Evolutionary conservation across 176 grass and related monocot genomes (phyloP), one percentile per base, ranked within the genome.

Genomic region (Metroxylon sagu): DNA sequence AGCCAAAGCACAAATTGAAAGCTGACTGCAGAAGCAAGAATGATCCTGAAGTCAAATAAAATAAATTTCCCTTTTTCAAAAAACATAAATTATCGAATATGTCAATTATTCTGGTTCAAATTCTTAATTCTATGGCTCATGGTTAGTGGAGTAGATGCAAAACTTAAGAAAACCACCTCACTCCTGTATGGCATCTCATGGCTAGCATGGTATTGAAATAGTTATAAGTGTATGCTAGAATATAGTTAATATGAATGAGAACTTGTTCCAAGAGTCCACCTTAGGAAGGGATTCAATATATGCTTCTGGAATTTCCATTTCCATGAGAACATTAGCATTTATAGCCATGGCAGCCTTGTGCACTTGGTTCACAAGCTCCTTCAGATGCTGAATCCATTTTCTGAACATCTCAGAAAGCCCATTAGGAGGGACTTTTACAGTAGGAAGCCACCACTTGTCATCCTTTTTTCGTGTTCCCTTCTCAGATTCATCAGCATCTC

Each of bases 361-460:
- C 54, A 87, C 88, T 49, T 93, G 88, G 65, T 79, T 85, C 1
- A 87, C 83, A 26, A 87, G 80, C 4, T 93, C 88, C 55, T 84
- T 87, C 57, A 83, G 83, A 69, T 84, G 74, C 52, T 81, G 83
- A 49, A 93, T 48, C 76, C 80, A 83, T 53, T 69, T 86, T 48
- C 49, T 80, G 1, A 83, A 86, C 17, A 52, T 25, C 14, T 78
- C 70, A 6, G 88, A 87, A 3, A 93, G 81, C 6, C 88, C 88
- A 19, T 76, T 57, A 1, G 61, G 43, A 57, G 88, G 80, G 30
- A 93, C 83, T 74, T 79, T 87, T 6, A 87, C 83, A 18, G 73
- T 87, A 1, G 88, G 88, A 50, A 93, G 79, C 88, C 88, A 93
- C 88, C 88, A 93, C 35, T 87, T 93, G 50, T 84, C 80, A 16